These are phyloP conservation scores for Soucietia sequanensis DNA, from an alignment of 805 yeast genomes.

Conservation along the genomic window DNA sequence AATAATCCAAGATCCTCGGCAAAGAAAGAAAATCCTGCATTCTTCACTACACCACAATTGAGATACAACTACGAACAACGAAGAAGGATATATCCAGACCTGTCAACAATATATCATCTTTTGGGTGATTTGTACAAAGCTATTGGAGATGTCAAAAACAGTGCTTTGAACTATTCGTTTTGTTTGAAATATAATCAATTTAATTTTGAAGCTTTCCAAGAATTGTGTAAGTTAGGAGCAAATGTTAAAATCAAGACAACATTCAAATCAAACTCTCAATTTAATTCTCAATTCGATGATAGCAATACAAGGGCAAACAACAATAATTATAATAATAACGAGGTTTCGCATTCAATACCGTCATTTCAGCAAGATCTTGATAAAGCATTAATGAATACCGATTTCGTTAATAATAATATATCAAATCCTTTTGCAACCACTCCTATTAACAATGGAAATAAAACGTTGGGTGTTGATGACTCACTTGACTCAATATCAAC, in stretches of 20 bases:
- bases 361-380: too few species aligned
- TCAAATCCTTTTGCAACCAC: slow-evolving; percentile 4
- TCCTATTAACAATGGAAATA: slow-evolving; percentile 3
- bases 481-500: slow-evolving; percentile 28
- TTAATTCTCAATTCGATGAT: too few species aligned
- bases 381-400: too few species aligned
- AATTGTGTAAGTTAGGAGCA: slow-evolving; percentile 70
- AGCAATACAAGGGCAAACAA: too few species aligned
- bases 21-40: slow-evolving; percentile 1
- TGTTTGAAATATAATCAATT: slow-evolving; percentile 75
- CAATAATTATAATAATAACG: neutral
- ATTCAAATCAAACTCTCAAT: slow-evolving; percentile 30
- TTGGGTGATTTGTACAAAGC: slow-evolving; percentile 66
- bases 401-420: too few species aligned
- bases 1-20: neutral
- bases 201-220: slow-evolving; percentile 83
- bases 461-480: slow-evolving; percentile 23
- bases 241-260: slow-evolving; percentile 59
- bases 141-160: slow-evolving; percentile 60
- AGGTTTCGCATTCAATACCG: neutral
- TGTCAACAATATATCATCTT: slow-evolving; percentile 64
- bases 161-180: slow-evolving; percentile 64
- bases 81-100: slow-evolving; percentile 53
- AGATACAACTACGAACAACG: slow-evolving; percentile 38
- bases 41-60: slow-evolving; percentile 18